Evolutionary conservation across 768 basidiomycete species (phyloP).

Genomic region (Lentinula boryana): DNA sequence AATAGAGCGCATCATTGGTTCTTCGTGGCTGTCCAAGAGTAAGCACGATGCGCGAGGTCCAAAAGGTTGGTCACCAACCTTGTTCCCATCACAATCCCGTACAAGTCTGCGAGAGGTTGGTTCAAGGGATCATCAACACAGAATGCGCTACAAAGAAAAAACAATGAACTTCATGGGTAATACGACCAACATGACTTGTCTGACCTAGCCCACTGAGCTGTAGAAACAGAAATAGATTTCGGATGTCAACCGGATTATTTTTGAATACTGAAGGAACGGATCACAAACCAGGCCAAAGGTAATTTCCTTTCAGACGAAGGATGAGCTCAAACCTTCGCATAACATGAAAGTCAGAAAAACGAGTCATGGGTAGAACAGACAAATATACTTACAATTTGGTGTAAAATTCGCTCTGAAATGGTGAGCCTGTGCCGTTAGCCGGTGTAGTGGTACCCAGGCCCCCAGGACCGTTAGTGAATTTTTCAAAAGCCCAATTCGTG

Average conservation of each 20-base stretch:
- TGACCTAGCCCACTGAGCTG: constrained; percentile 38
- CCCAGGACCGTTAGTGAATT: constrained; percentile 61
- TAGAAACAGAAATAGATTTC: background rate
- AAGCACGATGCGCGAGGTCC: background rate
- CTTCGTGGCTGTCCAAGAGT: constrained; percentile 44
- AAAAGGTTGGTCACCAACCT: constrained; percentile 27
- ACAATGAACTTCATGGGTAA: background rate
- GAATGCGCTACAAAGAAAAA: constrained; percentile 35
- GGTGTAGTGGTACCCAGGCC: constrained; percentile 42
- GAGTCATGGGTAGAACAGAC: too few relatives aligned
- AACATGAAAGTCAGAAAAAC: background rate
- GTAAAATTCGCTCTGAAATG: constrained; percentile 45
- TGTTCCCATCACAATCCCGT: constrained; percentile 69
- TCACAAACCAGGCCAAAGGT: constrained; percentile 58
- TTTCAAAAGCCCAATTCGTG: constrained; percentile 65
- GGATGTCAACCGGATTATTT: background rate
- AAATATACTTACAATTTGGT: background rate
- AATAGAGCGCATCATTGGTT: constrained; percentile 70
- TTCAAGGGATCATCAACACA: constrained; percentile 55
- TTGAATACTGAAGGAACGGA: background rate
- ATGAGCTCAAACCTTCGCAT: constrained; percentile 54
- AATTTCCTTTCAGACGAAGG: constrained; percentile 62
- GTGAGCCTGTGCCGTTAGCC: constrained; percentile 47
- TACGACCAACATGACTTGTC: background rate
- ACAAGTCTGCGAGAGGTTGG: constrained; percentile 55